phyloP scores from a whole-genome alignment of 768 basidiomycete species.

The Macrolepiota dolichaula region DNA sequence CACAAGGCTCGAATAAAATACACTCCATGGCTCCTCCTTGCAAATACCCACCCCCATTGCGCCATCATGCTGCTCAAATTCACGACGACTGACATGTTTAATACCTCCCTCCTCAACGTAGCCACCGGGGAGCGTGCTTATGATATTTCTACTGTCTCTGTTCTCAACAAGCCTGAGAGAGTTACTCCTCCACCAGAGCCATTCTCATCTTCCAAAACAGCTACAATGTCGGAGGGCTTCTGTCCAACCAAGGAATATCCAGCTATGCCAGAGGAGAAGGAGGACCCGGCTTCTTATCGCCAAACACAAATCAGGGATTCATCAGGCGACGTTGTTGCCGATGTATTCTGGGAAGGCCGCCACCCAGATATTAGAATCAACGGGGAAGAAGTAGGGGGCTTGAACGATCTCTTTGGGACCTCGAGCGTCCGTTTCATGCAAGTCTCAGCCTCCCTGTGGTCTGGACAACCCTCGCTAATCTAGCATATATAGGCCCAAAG shows the following conservation, averaged over 20 bases:
- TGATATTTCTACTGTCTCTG: constrained; percentile 43
- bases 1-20: constrained; percentile 13
- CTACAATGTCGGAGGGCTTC: constrained; percentile 9
- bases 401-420: constrained; percentile 56
- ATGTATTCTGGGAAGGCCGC: constrained; percentile 51
- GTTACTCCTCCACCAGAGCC: constrained; percentile 20
- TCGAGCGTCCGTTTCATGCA: constrained; percentile 54
- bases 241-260: constrained; percentile 15
- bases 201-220: constrained; percentile 13
- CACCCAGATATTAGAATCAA: constrained; percentile 49
- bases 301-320: constrained; percentile 43
- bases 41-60: constrained; percentile 1
- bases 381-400: constrained; percentile 46
- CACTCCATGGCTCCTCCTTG: constrained; percentile 3
- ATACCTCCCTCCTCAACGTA: constrained; percentile 50
- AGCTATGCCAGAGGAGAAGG: constrained; percentile 14
- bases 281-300: constrained; percentile 23
- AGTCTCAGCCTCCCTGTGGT: constrained; percentile 16
- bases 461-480: constrained; percentile 4
- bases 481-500: constrained; percentile 41
- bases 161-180: constrained; percentile 25
- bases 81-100: constrained; percentile 54
- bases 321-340: constrained; percentile 37
- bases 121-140: constrained; percentile 47
- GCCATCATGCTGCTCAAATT: constrained; percentile 55